A percentile compares a stretch with the other conserved stretches of the same genome.
Evolutionary conservation across 345 rosid species (phyloP).

Genomic region (Sapria himalayana): DNA sequence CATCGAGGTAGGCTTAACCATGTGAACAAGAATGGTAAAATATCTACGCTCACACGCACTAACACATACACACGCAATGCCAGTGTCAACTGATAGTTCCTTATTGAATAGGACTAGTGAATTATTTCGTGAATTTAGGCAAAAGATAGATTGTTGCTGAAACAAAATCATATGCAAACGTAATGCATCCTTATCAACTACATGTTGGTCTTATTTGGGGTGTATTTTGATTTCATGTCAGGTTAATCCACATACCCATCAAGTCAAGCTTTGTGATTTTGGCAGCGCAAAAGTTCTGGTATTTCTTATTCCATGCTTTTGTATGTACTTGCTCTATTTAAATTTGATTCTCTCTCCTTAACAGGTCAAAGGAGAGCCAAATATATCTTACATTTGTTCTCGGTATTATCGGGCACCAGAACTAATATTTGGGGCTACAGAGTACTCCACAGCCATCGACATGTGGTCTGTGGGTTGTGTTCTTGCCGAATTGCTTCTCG

Average conservation of each 20-base stretch:
- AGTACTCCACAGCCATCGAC: slow-evolving; percentile 79
- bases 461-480: slow-evolving; percentile 99
- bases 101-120: too few relatives aligned
- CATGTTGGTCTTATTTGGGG: too few relatives aligned
- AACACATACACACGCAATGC: too few relatives aligned
- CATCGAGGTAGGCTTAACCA: too few relatives aligned
- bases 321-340: not conserved
- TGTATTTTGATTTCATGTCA: too few relatives aligned
- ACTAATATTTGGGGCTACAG: slow-evolving; percentile 95
- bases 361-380: slow-evolving; percentile 97
- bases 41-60: too few relatives aligned
- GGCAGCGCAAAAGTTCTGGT: slow-evolving; percentile 99
- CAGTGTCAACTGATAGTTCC: too few relatives aligned
- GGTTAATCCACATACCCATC: slow-evolving; percentile 98
- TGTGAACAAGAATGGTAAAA: too few relatives aligned
- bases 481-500: slow-evolving; percentile 77
- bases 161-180: too few relatives aligned
- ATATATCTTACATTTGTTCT: slow-evolving; percentile 90
- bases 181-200: too few relatives aligned
- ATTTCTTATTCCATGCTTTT: slow-evolving; percentile 7
- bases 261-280: slow-evolving; percentile 90
- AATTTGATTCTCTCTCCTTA: slow-evolving; percentile 2
- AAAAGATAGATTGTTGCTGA: too few relatives aligned
- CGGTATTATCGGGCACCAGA: slow-evolving; percentile 97
- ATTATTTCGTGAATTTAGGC: too few relatives aligned